Percentiles rank a stretch among this genome's conserved stretches.
phyloP scores from a whole-genome alignment of 179 eudicot species.

The Drosera spatulata region DNA sequence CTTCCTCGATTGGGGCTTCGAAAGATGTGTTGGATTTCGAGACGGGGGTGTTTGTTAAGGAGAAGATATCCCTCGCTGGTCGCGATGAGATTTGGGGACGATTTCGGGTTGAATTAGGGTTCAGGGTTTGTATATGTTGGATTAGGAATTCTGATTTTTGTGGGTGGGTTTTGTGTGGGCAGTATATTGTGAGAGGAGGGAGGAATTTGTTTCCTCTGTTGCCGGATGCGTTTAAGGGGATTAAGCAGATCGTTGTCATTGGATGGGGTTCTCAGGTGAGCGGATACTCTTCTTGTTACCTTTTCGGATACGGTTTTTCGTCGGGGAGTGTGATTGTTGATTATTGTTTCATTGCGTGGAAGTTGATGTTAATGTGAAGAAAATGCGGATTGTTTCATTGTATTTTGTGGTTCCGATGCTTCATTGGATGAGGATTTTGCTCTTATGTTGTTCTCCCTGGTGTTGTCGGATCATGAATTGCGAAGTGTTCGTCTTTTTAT shows the following conservation, averaged over 20 bases:
- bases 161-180: background rate
- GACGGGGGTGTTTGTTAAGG: constrained; percentile 68
- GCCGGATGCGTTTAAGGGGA: constrained; percentile 88
- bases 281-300: background rate
- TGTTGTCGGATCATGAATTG: too few relatives aligned
- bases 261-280: constrained; percentile 99
- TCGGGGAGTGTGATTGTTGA: background rate
- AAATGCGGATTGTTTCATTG: too few relatives aligned
- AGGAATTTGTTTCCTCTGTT: constrained; percentile 78
- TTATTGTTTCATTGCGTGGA: background rate
- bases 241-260: constrained; percentile 94
- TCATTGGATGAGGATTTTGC: too few relatives aligned
- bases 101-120: too few relatives aligned
- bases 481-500: too few relatives aligned
- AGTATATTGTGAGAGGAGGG: constrained; percentile 92
- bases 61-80: constrained; percentile 70
- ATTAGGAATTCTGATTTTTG: too few relatives aligned
- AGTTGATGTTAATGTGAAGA: background rate
- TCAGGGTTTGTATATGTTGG: too few relatives aligned
- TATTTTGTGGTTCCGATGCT: too few relatives aligned
- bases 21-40: constrained; percentile 45
- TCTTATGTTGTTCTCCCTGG: too few relatives aligned
- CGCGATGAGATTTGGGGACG: constrained; percentile 53
- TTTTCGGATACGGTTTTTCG: too few relatives aligned
- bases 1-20: constrained; percentile 15